Base-by-base conservation (phyloP, 164 flowering plant species). In the Hamamelis virginiana region DNA sequence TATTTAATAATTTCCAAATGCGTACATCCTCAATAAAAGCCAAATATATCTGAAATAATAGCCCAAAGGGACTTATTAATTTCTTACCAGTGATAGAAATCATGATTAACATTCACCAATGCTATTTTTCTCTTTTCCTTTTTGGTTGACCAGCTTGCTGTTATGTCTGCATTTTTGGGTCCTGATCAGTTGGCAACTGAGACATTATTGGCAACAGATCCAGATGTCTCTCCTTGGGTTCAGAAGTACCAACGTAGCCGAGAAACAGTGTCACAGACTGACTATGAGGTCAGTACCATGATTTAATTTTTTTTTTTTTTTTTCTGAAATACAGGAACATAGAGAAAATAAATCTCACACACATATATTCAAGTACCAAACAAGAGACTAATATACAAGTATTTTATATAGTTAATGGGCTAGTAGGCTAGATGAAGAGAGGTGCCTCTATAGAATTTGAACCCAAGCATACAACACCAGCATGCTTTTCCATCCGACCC, bases 91-190 rank as follows among this genome's bases (percentile, higher is more conserved):
- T 27, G 63, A 15, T 27, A 38, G 8, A 28, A 41, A 43, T 56
- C 64, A 28, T 12, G 52, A 22, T 10, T 23, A 21, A 10, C 50
- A 12, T 59, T 72, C 15, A 47, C 43, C 51, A 13, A 52, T 41
- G 8, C 27, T 9, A 11, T 8, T 27, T 43, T 6, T 38, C 59
- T n/a, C 28, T 67, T 44, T 18, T 60, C 47, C 21, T 48, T 44
- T 52, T 38, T 48, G 33, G 16, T 21, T 65, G 63, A 26, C 59
- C 92, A 94, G 98, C 76, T 94, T 38, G 98, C 97, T 61, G 98
- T 95, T 6, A 81, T 95, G 96, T 91, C 98, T 73, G 91, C 96
- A 71, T 95, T 95, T 77, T 78, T 92, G 71, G 97, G 97, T 75
- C 98, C 97, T 27, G 97, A 92, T 82, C 98, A 92, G 76, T 33